Percentiles rank a stretch among this genome's conserved stretches.
Conservation (phyloP, 2,329 filamentous ascomycete species). For the Purpureocillium lavendulum region DNA sequence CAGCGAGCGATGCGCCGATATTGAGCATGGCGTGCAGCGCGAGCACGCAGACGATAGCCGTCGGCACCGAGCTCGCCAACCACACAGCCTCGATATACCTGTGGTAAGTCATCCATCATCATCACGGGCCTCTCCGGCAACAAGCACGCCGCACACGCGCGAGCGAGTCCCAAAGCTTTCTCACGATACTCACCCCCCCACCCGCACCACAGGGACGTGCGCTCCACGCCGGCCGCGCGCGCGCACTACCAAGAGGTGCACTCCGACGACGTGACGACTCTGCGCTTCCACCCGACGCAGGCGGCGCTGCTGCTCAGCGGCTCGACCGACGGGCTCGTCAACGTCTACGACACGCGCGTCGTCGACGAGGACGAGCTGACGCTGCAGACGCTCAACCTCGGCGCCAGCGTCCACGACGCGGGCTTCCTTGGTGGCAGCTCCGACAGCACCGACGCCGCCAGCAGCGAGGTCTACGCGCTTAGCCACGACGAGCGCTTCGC, state of each 20-base stretch:
- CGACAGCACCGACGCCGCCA: too few relatives aligned
- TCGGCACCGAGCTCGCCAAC: conserved; percentile 64
- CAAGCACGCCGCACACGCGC: conserved; percentile 2
- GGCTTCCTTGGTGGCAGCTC: too few relatives aligned
- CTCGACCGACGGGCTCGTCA: conserved; percentile 73
- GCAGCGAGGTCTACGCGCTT: conserved; percentile 59
- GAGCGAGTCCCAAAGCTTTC: too few relatives aligned
- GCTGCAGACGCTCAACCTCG: conserved; percentile 70
- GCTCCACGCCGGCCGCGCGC: conserved; percentile 35
- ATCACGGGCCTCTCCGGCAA: neutral
- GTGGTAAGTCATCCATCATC: conserved; percentile 35
- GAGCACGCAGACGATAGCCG: conserved; percentile 51
- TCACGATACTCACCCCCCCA: too few relatives aligned
- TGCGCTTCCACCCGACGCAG: conserved; percentile 49
- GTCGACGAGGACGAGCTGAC: conserved; percentile 70
- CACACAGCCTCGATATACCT: conserved; percentile 52
- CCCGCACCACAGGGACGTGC: conserved; percentile 54
- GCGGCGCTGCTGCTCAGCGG: conserved; percentile 61
- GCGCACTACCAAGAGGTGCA: conserved; percentile 56
- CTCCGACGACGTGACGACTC: conserved; percentile 58
- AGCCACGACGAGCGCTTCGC: conserved; percentile 74
- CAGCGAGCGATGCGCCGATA: conserved; percentile 43
- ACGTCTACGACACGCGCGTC: conserved; percentile 64
- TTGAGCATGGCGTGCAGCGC: conserved; percentile 57
- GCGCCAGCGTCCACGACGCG: conserved; percentile 65